phyloP scores from a whole-genome alignment of 805 yeast species.

The Candida methanosorbosa region DNA sequence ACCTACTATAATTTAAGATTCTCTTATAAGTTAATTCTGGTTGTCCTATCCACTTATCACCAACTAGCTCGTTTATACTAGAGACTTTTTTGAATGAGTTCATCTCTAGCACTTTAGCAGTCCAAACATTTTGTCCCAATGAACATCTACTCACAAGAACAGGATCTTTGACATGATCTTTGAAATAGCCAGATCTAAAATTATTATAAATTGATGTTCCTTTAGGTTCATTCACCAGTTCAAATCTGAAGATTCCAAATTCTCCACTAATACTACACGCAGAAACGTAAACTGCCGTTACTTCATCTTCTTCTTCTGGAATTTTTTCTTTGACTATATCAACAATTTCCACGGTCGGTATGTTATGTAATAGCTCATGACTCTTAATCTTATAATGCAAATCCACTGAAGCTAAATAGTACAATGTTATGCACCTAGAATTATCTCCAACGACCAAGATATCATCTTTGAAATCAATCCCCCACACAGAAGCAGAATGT shows the following conservation, averaged over 20 bases:
- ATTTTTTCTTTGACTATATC: too few relatives aligned
- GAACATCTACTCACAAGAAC: slow-evolving; percentile 20
- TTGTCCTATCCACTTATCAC: slow-evolving; percentile 32
- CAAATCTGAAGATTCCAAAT: slow-evolving; percentile 25
- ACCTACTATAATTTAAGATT: slow-evolving; percentile 31
- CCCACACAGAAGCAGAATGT: slow-evolving; percentile 59
- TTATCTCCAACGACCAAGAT: slow-evolving; percentile 48
- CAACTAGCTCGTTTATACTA: slow-evolving; percentile 37
- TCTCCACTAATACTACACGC: slow-evolving; percentile 38
- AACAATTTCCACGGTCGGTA: slow-evolving; percentile 46
- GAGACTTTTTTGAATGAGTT: slow-evolving; percentile 40
- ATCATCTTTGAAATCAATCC: slow-evolving; percentile 36
- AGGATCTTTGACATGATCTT: slow-evolving; percentile 1
- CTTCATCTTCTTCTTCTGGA: slow-evolving; percentile 10
- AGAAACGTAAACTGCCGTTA: slow-evolving; percentile 20
- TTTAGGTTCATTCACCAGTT: slow-evolving; percentile 13
- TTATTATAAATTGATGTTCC: too few relatives aligned
- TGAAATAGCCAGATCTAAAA: neutral
- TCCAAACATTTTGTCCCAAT: slow-evolving; percentile 47
- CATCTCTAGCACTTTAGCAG: slow-evolving; percentile 31
- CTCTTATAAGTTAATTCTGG: slow-evolving; percentile 9
- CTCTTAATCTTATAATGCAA: slow-evolving; percentile 21
- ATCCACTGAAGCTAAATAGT: slow-evolving; percentile 31
- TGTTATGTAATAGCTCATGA: slow-evolving; percentile 41
- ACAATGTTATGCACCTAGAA: too few relatives aligned